phyloP scores from a whole-genome alignment of 345 rosid genomes.

The Pugionium cornutum region DNA sequence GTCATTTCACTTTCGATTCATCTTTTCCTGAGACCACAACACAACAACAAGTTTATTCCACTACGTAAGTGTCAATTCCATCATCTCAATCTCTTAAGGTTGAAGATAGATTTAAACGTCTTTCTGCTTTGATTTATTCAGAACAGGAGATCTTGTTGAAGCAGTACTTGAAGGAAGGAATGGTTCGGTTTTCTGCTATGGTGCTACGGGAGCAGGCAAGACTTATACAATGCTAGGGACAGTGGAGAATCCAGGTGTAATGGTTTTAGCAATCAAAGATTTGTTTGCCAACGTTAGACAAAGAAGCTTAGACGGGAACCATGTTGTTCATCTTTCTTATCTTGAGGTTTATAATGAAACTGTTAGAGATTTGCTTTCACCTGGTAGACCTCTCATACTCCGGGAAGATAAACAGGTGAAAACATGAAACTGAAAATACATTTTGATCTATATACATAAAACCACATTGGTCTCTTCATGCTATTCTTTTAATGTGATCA shows the following conservation, averaged over 20 bases:
- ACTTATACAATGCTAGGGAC: conserved; percentile 95
- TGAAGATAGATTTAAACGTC: background rate
- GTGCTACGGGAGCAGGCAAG: conserved; percentile 98
- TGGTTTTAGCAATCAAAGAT: conserved; percentile 95
- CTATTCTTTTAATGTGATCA: conserved; percentile 9
- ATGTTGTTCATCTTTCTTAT: conserved; percentile 84
- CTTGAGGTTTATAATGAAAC: conserved; percentile 96
- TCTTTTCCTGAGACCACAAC: conserved; percentile 75
- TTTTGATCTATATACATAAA: conserved; percentile 7
- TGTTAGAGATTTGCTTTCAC: conserved; percentile 90
- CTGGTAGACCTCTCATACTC: conserved; percentile 92
- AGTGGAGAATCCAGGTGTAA: conserved; percentile 86
- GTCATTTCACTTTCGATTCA: conserved; percentile 88
- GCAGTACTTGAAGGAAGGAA: conserved; percentile 90
- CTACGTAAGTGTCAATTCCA: conserved; percentile 59
- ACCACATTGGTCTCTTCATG: background rate
- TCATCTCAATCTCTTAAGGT: background rate
- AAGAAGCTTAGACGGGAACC: conserved; percentile 87
- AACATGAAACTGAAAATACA: background rate
- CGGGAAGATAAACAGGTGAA: conserved; percentile 92
- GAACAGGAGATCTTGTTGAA: conserved; percentile 88
- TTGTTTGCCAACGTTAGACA: conserved; percentile 82
- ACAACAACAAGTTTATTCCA: conserved; percentile 80
- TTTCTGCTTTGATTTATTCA: conserved; percentile 39
- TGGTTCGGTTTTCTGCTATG: conserved; percentile 97